phyloP scores from a whole-genome alignment of 257 asterid genomes.

The Haberlea rhodopensis region DNA sequence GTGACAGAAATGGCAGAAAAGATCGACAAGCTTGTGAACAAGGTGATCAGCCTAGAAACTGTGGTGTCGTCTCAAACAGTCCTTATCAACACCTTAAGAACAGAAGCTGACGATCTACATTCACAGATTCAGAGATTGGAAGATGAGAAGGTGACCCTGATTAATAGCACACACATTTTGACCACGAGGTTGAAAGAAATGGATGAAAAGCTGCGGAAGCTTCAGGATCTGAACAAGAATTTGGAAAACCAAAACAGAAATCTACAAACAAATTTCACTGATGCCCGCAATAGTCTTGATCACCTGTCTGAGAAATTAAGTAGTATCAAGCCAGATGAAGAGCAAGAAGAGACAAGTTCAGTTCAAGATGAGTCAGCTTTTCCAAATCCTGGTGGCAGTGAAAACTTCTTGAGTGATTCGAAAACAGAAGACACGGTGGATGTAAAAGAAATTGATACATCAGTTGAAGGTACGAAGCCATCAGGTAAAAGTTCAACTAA shows the following conservation, averaged over 20 bases:
- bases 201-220: conserved; percentile 42
- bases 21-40: conserved; percentile 50
- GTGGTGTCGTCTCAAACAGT: conserved; percentile 55
- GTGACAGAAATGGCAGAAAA: conserved; percentile 49
- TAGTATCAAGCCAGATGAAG: conserved; percentile 53
- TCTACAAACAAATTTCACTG: conserved; percentile 39
- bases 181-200: conserved; percentile 33
- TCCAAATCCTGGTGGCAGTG: conserved; percentile 7
- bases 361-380: background rate
- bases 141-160: conserved; percentile 32
- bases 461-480: conserved; percentile 14
- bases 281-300: conserved; percentile 37
- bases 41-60: conserved; percentile 55
- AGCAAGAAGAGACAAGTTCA: conserved; percentile 22
- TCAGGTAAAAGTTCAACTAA: conserved; percentile 8
- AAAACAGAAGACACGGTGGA: conserved; percentile 24
- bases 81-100: conserved; percentile 46
- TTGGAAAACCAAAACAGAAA: conserved; percentile 33
- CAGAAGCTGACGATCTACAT: conserved; percentile 50
- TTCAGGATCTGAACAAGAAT: conserved; percentile 49
- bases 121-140: conserved; percentile 42
- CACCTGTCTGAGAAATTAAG: conserved; percentile 35
- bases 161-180: conserved; percentile 22
- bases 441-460: conserved; percentile 27
- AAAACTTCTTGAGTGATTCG: conserved; percentile 2